Evolutionary conservation across 306 rosid genomes (phyloP).

Genomic region (Fragaria iinumae): DNA sequence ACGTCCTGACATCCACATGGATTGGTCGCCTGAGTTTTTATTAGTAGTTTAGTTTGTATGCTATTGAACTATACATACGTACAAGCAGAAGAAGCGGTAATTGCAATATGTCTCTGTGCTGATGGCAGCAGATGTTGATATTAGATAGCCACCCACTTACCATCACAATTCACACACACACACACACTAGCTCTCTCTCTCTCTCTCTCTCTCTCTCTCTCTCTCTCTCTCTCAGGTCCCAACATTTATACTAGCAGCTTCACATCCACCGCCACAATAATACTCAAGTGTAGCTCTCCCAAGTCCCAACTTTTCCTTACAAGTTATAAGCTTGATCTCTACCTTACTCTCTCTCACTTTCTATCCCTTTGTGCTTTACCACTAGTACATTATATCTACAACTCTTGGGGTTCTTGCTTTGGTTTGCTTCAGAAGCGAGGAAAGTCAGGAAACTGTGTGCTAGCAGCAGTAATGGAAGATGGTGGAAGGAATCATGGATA

Average conservation of each 20-base stretch:
- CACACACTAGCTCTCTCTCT: background rate
- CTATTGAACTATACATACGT: background rate
- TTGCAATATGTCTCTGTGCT: background rate
- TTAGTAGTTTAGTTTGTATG: background rate
- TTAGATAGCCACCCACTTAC: background rate
- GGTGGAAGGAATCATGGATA: constrained; percentile 27
- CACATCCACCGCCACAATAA: background rate
- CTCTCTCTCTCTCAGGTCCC: background rate
- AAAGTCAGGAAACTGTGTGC: background rate
- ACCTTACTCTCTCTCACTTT: background rate
- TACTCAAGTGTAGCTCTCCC: background rate
- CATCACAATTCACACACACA: background rate
- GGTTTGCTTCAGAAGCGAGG: background rate
- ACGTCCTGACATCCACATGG: background rate
- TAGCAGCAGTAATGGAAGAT: background rate
- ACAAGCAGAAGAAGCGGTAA: background rate
- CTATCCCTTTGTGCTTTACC: background rate
- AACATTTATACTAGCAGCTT: background rate
- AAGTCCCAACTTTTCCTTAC: background rate
- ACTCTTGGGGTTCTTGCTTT: background rate
- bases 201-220: background rate
- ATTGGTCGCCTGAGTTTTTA: background rate
- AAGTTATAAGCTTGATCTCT: background rate
- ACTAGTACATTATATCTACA: background rate
- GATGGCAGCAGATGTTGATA: background rate